These are phyloP conservation scores for Pleurotus sapidus DNA, from an alignment of 768 basidiomycete genomes.

Conservation along the genomic window DNA sequence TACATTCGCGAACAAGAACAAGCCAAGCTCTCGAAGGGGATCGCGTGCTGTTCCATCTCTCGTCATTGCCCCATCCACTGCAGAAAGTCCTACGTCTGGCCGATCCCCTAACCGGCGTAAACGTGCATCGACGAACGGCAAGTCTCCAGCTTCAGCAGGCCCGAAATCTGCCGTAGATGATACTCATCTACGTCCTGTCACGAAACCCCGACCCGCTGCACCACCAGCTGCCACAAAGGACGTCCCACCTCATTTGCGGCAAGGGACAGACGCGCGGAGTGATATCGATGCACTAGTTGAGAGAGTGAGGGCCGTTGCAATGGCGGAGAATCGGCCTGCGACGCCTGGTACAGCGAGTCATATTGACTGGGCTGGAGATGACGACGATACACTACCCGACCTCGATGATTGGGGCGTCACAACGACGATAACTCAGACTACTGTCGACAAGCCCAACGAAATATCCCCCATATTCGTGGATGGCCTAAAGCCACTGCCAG, in stretches of 20 bases:
- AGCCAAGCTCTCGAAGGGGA: conserved; percentile 29
- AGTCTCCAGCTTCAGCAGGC: conserved; percentile 18
- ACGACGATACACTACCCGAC: conserved; percentile 80
- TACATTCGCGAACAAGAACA: conserved; percentile 22
- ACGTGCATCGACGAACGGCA: conserved; percentile 41
- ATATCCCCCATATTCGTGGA: conserved; percentile 67
- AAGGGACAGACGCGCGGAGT: conserved; percentile 45
- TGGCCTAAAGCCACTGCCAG: conserved; percentile 58
- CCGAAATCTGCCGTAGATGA: conserved; percentile 33
- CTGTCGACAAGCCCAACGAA: conserved; percentile 25
- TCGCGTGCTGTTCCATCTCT: conserved; percentile 19
- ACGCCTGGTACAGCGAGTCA: conserved; percentile 64
- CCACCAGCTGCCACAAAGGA: conserved; percentile 46
- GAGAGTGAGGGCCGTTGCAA: conserved; percentile 69
- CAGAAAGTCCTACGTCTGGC: conserved; percentile 26
- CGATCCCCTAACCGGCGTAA: conserved; percentile 46
- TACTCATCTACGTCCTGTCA: conserved; percentile 27
- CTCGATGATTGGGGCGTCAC: conserved; percentile 83
- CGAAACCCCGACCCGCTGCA: conserved; percentile 26
- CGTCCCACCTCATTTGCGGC: conserved; percentile 53
- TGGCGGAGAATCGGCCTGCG: conserved; percentile 62
- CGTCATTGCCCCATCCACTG: conserved; percentile 13
- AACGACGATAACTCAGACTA: conserved; percentile 27
- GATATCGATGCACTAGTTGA: conserved; percentile 79
- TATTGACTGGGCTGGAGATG: conserved; percentile 88